phyloP scores from a whole-genome alignment of 2,329 filamentous ascomycete genomes.

The Botrytis elliptica region DNA sequence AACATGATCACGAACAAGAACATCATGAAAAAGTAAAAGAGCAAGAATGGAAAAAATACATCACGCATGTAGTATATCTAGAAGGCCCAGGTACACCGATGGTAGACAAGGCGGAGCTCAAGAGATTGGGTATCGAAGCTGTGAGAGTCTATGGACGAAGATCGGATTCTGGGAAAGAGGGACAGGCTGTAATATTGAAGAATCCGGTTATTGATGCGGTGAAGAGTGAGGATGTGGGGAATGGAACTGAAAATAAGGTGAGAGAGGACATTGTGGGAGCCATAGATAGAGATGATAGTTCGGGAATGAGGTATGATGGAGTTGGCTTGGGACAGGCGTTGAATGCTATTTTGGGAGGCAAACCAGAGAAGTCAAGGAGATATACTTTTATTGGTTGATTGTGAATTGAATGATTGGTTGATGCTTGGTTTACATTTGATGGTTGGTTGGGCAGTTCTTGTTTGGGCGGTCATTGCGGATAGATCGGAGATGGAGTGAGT shows the following conservation, averaged over 20 bases:
- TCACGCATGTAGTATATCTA: slow-evolving; percentile 81
- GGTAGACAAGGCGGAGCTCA: slow-evolving; percentile 66
- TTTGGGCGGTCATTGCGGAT: background rate
- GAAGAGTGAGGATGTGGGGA: background rate
- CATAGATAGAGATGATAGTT: slow-evolving; percentile 38
- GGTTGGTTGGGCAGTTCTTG: background rate
- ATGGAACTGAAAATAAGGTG: background rate
- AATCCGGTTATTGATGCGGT: background rate
- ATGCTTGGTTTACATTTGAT: background rate
- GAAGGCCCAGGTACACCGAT: slow-evolving; percentile 67
- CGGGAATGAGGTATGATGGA: slow-evolving; percentile 69
- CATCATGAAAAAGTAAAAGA: slow-evolving; percentile 14
- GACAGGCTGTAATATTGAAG: background rate
- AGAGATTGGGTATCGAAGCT: slow-evolving; percentile 69
- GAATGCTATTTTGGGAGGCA: slow-evolving; percentile 70
- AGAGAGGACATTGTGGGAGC: slow-evolving; percentile 1
- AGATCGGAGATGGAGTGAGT: background rate
- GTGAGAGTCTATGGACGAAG: slow-evolving; percentile 73
- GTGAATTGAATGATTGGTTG: background rate
- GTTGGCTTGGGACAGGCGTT: slow-evolving; percentile 72
- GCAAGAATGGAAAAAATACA: slow-evolving; percentile 62
- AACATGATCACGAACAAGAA: slow-evolving; percentile 29
- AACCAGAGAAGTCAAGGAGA: slow-evolving; percentile 52
- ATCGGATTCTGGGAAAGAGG: slow-evolving; percentile 45
- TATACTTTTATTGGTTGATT: slow-evolving; percentile 51